These are phyloP conservation scores for Phytophthora tubulina DNA, from an alignment of 352 stramenopile species.

Conservation along the genomic window DNA sequence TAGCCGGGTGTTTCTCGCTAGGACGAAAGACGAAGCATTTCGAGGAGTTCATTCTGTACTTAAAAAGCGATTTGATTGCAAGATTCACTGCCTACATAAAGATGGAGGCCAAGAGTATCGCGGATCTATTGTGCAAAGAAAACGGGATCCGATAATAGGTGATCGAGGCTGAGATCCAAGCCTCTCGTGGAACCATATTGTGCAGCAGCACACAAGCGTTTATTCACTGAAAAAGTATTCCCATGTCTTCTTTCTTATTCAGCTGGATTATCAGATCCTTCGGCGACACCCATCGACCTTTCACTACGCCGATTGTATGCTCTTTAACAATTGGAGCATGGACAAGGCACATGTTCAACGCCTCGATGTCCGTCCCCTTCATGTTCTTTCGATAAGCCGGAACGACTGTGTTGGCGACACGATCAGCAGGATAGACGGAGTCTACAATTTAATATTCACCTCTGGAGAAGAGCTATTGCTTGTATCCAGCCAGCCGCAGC, in stretches of 20 bases:
- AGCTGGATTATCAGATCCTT: no score
- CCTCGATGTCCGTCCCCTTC: background rate
- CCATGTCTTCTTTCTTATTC: no score
- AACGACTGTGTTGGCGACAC: background rate
- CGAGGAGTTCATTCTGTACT: constrained; percentile 5
- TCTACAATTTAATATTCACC: constrained; percentile 1
- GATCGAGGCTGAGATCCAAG: no score
- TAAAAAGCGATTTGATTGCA: constrained; percentile 19
- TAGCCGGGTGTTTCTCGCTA: constrained; percentile 11
- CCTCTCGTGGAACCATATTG: no score
- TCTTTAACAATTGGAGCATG: no score
- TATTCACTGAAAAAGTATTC: no score
- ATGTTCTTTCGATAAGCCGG: constrained; percentile 6
- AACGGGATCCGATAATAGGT: no score
- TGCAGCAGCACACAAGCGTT: no score
- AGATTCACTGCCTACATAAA: background rate
- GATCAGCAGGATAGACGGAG: constrained; percentile 2
- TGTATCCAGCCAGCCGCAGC: no score
- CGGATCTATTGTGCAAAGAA: background rate
- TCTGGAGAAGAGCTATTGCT: background rate
- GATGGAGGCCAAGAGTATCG: constrained; percentile 3
- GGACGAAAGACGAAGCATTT: constrained; percentile 15
- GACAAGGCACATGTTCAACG: constrained; percentile 4
- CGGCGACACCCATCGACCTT: no score
- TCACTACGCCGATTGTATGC: no score